Base-by-base conservation (phyloP, 2,329 filamentous ascomycete species). In the Colletotrichum tabaci region DNA sequence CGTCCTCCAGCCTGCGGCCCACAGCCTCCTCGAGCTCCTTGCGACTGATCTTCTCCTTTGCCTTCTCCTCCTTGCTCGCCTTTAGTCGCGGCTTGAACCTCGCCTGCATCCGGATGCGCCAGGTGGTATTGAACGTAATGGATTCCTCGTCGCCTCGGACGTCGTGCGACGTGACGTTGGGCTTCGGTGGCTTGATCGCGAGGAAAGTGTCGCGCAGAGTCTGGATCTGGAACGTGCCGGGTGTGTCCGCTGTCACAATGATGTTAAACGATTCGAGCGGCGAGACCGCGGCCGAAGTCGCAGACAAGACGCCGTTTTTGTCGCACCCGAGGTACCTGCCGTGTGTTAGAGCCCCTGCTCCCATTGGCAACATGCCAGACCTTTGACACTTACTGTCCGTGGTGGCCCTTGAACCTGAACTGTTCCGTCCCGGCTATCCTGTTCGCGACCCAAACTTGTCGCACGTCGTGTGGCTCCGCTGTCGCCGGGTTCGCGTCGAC, bases 401-500 rank as follows among this genome's bases (percentile, higher is more conserved):
- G 94, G 77, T 96, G 93, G 0, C 94, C 94, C 83, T 98, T 98
- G 81, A 99, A 93, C 69, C 93, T 93, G 76, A 94, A 92, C 44
- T 88, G 87, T 74, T 97, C 94, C 1, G 93, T 96, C 4, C 96
- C 96, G 0, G 92, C 89, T 15, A 98, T 92, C 75, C 89, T 89
- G 76, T 93, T 97, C 72, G 94, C 94, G 74, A 98, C 90, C 94
- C 96, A 99, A 18, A 99, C 96, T 84, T 98, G 95, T 72, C 96
- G 88, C 72, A 98, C 95, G 80, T 98, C 95, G 81, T 98, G 95
- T 61, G 96, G 96, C 83, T 99, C 96, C 10, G 96, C 94, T 6
- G 91, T 98, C n/a, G 87, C 81, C 3, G 94, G 89, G 79, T 97
- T 93, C 35, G 87, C 91, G 68, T 98, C 95, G 72, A 98, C 89